Conservation (phyloP, 2,329 filamentous ascomycete genomes). For the Fusarium redolens region DNA sequence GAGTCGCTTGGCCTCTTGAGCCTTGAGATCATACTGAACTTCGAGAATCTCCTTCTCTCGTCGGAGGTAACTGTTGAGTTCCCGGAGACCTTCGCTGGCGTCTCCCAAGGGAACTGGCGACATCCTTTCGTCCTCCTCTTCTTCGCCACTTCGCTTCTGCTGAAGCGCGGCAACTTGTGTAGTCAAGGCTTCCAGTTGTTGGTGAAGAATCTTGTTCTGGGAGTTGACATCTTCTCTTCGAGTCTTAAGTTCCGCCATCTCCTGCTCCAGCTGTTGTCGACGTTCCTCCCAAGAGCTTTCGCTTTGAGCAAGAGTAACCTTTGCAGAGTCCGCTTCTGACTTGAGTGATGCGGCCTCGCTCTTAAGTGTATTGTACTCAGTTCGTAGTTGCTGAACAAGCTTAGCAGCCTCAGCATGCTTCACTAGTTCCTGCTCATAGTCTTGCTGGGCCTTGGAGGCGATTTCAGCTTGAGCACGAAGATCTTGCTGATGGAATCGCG, state of each 20-base stretch:
- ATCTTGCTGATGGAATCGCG: slow-evolving; percentile 89
- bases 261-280: slow-evolving; percentile 82
- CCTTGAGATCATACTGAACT: slow-evolving; percentile 91
- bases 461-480: slow-evolving; percentile 94
- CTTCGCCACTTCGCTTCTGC: slow-evolving; percentile 72
- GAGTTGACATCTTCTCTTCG: slow-evolving; percentile 85
- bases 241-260: slow-evolving; percentile 81
- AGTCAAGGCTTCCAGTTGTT: slow-evolving; percentile 86
- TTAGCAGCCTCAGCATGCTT: slow-evolving; percentile 97
- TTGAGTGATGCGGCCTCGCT: slow-evolving; percentile 79
- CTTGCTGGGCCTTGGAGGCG: slow-evolving; percentile 90
- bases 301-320: slow-evolving; percentile 79
- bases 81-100: slow-evolving; percentile 81
- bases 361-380: slow-evolving; percentile 84
- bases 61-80: slow-evolving; percentile 90
- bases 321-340: slow-evolving; percentile 87
- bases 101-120: slow-evolving; percentile 65
- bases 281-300: slow-evolving; percentile 91
- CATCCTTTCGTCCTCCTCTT: slow-evolving; percentile 64
- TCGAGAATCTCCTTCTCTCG: slow-evolving; percentile 98
- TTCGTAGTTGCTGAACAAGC: slow-evolving; percentile 80
- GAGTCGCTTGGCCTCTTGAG: slow-evolving; percentile 87
- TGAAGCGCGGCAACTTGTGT: slow-evolving; percentile 84
- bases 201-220: slow-evolving; percentile 91
- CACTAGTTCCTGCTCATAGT: slow-evolving; percentile 93